Evolutionary conservation across 1,284 basidiomycete genomes (phyloP), one percentile per base, ranked within the genome.

Genomic region (Ustilago tritici): DNA sequence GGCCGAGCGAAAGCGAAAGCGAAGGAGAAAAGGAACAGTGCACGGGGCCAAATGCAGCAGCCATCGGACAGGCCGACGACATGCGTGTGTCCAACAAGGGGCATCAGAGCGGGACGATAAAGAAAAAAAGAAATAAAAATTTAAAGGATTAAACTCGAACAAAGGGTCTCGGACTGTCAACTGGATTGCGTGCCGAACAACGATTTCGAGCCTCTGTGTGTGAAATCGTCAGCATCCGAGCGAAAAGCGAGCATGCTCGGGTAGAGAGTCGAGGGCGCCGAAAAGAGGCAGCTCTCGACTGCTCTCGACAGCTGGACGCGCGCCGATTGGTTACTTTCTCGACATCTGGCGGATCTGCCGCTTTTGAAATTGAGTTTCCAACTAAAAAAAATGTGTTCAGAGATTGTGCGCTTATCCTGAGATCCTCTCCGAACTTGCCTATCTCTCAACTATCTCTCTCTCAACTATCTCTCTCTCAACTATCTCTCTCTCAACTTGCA

Each of bases 31-130:
- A 28, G 31, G 19, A 11, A 17, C 15, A 23, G 32, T 8, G 59
- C 35, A 61, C 54, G 60, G 60, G 52, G 60, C 52, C 40, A 55
- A 36, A 17, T 61, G 60, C 60, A 61, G 38, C 49, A 43, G 36
- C 23, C 28, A 61, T 61, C 38, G 50, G 47, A 50, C 57, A 38
- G 19, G 32, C 57, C 57, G 57, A 40, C 23, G 28, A 19, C 52
- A 36, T 36, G 34, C 35, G 34, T 54, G 55, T 56, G 55, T 56
- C 38, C 55, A 56, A 41, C 19, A 15, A 14, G 8, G 17, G 55
- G 23, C 55, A 56, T 56, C 38, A 43, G 55, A 7, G 35, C 1
- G 31, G 43, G 7, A 11, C 43, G n/a, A 41, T 49, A 32, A 47
- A 35, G 14, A 35, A 19, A n/a, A 36, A 2, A 35, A 31, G 17